A percentile compares a stretch with the other conserved stretches of the same genome.
These are phyloP conservation scores for Cladobotryum protrusum DNA, from an alignment of 2,329 filamentous ascomycete species.

Conservation along the genomic window DNA sequence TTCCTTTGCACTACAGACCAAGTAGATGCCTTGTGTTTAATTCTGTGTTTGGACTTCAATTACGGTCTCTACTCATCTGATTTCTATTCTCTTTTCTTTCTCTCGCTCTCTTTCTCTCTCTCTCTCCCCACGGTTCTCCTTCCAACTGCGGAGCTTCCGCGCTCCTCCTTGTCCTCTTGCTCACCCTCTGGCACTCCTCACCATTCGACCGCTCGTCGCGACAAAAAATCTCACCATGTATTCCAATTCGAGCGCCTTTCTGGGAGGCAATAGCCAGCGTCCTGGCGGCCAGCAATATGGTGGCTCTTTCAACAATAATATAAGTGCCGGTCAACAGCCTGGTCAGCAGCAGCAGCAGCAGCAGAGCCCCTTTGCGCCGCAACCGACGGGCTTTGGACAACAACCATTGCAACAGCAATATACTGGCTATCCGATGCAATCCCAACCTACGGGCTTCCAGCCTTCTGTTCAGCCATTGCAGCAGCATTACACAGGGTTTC, in stretches of 20 bases:
- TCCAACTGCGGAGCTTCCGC: conserved; percentile 19
- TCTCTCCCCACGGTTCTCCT: conserved; percentile 4
- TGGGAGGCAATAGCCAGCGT: conserved; percentile 71
- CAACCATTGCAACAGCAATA: conserved; percentile 49
- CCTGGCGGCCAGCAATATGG: conserved; percentile 60
- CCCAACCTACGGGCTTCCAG: conserved; percentile 41
- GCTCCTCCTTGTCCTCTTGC: conserved; percentile 16
- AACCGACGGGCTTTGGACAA: conserved; percentile 55
- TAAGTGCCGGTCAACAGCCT: conserved; percentile 35
- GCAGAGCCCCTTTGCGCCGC: conserved; percentile 49
- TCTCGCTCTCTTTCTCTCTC: conserved; percentile 1
- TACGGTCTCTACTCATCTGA: conserved; percentile 6
- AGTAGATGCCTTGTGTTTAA: conserved; percentile 2
- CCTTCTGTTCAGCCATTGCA: conserved; percentile 55
- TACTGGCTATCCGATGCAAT: conserved; percentile 53
- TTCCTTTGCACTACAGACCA: not conserved
- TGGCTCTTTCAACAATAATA: conserved; percentile 36
- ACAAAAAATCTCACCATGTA: conserved; percentile 57
- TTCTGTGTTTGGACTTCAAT: conserved; percentile 6
- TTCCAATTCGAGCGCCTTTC: conserved; percentile 79
- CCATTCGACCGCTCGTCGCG: no score
- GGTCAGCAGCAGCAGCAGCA: conserved; percentile 42
- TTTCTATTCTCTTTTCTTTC: not conserved
- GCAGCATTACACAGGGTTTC: conserved; percentile 63
- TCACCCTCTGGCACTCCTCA: not conserved